Evolutionary conservation across 106 monocot species (phyloP), one percentile per base, ranked within the genome.

Genomic region (Dactylorhiza incarnata): DNA sequence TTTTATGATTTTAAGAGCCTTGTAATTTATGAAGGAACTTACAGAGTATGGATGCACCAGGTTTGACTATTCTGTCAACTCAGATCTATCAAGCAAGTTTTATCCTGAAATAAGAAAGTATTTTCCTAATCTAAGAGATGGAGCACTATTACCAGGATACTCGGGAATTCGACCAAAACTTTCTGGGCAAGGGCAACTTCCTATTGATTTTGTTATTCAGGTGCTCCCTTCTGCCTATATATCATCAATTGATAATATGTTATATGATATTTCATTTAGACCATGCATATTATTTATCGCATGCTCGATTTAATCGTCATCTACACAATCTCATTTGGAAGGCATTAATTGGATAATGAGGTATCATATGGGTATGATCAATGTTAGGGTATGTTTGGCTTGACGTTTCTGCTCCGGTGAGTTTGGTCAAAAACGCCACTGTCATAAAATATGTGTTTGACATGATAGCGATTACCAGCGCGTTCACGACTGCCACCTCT

Each of bases 101-200:
- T 99, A 99, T 76, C 78, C 84, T 45, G 89, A 85, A 78, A 99
- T 99, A 81, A 91, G 91, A 76, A 94, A 88, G 65, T 99, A 99
- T 80, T 99, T 82, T 77, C 97, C 94, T 25, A 87, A 91, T 81
- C 78, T 99, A 23, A 94, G 87, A 74, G 91, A 94, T 78, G 89
- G 82, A 52, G 83, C 78, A n/a, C 77, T 99, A 50, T 83, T 86
- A 47, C 91, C 94, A 62, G 94, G 97, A 79, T 99, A 99, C 81
- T 89, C 94, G 29, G 97, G 97, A 45, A 99, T 99, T 69, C 78
- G 97, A 70, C 79, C 94, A 43, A 99, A 89, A 79, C 86, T 99
- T 75, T 88, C 83, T 54, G 94, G 97, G n/a, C 91, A 84, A 52
- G 78, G 82, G 77, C 84, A 91, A 63, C 77, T 91, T 76, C 77